These are phyloP conservation scores for Quercus rubra DNA, from an alignment of 306 rosid species.

Conservation along the genomic window DNA sequence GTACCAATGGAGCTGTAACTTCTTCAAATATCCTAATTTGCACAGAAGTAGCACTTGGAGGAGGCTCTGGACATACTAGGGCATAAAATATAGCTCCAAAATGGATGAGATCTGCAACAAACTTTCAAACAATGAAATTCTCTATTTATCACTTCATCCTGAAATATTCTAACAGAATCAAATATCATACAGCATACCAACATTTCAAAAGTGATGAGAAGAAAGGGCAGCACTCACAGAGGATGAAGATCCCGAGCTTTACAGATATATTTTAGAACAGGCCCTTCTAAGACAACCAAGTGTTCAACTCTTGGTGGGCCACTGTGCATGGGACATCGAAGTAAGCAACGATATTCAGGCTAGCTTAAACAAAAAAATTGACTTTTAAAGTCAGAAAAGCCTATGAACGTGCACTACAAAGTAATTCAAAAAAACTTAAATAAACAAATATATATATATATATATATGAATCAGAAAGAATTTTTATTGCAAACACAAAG, in stretches of 20 bases:
- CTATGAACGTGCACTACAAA: slow-evolving; percentile 6
- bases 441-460: too few species aligned
- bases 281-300: slow-evolving; percentile 68
- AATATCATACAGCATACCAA: neutral
- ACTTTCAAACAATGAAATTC: slow-evolving; percentile 61
- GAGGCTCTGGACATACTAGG: slow-evolving; percentile 84
- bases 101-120: slow-evolving; percentile 74
- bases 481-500: too few species aligned
- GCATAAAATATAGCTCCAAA: slow-evolving; percentile 91
- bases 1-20: slow-evolving; percentile 65
- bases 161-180: neutral
- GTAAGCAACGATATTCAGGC: slow-evolving; percentile 68
- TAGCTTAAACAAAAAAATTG: slow-evolving; percentile 45
- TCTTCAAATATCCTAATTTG: slow-evolving; percentile 58
- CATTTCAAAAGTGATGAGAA: slow-evolving; percentile 2
- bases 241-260: slow-evolving; percentile 75
- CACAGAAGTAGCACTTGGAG: slow-evolving; percentile 80
- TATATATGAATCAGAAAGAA: neutral
- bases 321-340: slow-evolving; percentile 70
- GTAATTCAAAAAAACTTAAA: neutral
- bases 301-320: slow-evolving; percentile 70
- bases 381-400: slow-evolving; percentile 19
- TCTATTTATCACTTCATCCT: slow-evolving; percentile 23
- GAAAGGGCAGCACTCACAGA: slow-evolving; percentile 47
- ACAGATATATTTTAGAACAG: slow-evolving; percentile 70